Evolutionary conservation across 208 protist species (phyloP).

Genomic region (Acanthamoeba castellanii): DNA sequence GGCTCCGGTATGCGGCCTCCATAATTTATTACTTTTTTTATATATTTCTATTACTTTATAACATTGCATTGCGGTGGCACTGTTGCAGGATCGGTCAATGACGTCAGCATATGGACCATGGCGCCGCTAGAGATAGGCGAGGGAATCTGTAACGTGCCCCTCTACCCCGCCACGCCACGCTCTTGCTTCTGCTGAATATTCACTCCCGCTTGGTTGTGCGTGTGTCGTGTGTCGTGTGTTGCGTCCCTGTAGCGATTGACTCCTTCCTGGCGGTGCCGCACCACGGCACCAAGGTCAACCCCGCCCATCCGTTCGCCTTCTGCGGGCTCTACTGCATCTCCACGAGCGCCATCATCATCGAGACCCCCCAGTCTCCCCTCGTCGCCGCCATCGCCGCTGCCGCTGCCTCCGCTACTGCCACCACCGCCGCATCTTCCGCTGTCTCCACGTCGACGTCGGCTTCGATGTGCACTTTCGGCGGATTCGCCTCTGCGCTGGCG

Average conservation of each 20-base stretch:
- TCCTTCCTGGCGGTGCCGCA: constrained; percentile 29
- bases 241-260: neutral
- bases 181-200: neutral
- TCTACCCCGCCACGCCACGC: neutral
- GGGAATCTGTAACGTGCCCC: neutral
- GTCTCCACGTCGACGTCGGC: too few species aligned
- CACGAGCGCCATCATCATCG: neutral
- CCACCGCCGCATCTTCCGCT: too few species aligned
- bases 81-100: neutral
- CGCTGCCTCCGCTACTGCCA: too few species aligned
- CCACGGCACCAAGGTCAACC: neutral
- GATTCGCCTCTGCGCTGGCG: neutral
- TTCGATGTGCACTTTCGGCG: neutral
- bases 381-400: neutral
- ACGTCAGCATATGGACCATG: too few species aligned
- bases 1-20: too few species aligned
- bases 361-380: neutral
- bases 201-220: neutral
- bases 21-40: too few species aligned
- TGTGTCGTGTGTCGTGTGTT: neutral
- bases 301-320: neutral
- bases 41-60: too few species aligned
- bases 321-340: constrained; percentile 2
- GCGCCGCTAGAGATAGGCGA: neutral
- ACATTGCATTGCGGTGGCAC: too few species aligned